Evolutionary conservation across 345 rosid species (phyloP), one percentile per base, ranked within the genome.

Genomic region (Boechera stricta): DNA sequence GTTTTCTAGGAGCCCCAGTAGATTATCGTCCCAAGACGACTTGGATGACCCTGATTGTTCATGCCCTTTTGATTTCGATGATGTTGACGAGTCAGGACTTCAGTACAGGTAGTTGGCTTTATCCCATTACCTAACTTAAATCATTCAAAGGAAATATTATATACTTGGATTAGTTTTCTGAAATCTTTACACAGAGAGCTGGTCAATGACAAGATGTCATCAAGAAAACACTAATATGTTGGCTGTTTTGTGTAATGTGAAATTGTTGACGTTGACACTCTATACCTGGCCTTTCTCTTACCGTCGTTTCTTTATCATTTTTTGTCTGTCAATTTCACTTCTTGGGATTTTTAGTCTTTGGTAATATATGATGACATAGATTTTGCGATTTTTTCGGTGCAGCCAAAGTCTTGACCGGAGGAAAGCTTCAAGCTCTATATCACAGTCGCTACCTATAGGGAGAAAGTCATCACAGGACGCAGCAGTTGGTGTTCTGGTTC

Each of bases 31-130:
- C 64, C 94, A 81, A 73, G 96, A 93, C 71, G 96, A 91, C 73
- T 49, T 79, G 57, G 97, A 91, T 77, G 93, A 90, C 79, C 80
- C 85, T 69, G 98, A 89, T 54, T 94, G 90, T 77, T 86, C 97
- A 32, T 89, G 97, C 82, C 96, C 97, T 74, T 91, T 94, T 55
- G 96, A 85, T 75, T 89, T 90, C 57, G 98, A 94, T 81, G 97
- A 94, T 79, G 87, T 87, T 36, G 97, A 91, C 2, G 72, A 77
- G 38, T 81, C 89, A 61, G 95, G 84, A 82, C 82, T 82, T 68
- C 85, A 74, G 31, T 74, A 77, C 84, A 87, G 93, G 98, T 91
- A 77, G 24, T 35, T 41, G 28, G 38, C 65, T 69, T 64, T 53
- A 24, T 35, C 32, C 21, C 29, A 38, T 69, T 64, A 15, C 51